These are phyloP conservation scores for Phytophthora megakarya DNA, from an alignment of 352 stramenopile species.

Conservation along the genomic window DNA sequence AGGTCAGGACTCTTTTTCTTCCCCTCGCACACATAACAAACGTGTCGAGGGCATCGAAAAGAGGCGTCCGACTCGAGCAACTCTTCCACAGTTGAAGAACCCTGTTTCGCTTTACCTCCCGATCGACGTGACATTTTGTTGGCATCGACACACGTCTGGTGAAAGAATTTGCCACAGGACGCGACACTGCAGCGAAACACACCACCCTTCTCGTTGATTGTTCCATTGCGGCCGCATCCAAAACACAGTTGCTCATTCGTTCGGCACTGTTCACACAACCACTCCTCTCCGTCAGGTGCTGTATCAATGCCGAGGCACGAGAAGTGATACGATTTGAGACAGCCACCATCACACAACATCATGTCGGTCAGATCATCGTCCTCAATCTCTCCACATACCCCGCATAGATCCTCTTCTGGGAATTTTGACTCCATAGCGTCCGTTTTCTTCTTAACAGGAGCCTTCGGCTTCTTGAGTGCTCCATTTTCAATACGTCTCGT, in stretches of 20 bases:
- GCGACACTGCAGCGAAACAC: constrained; percentile 73
- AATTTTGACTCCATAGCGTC: constrained; percentile 41
- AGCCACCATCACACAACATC: constrained; percentile 93
- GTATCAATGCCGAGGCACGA: constrained; percentile 87
- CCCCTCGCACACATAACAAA: constrained; percentile 82
- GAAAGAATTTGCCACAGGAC: constrained; percentile 86
- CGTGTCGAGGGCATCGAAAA: constrained; percentile 89
- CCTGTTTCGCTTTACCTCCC: constrained; percentile 42
- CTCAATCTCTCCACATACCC: constrained; percentile 80
- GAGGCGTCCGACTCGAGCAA: constrained; percentile 76
- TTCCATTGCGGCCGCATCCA: constrained; percentile 86
- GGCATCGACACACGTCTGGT: constrained; percentile 74
- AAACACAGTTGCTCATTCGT: constrained; percentile 90
- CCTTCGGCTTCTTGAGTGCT: constrained; percentile 29
- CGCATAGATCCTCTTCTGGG: constrained; percentile 82
- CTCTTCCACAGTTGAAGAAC: constrained; percentile 42
- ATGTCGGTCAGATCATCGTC: constrained; percentile 83
- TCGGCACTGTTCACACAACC: constrained; percentile 92
- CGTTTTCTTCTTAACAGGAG: constrained; percentile 39
- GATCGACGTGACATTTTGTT: constrained; percentile 64
- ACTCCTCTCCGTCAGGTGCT: constrained; percentile 73
- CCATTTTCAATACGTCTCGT: constrained; percentile 63
- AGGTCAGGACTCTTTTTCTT: constrained; percentile 77
- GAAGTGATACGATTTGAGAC: constrained; percentile 92
- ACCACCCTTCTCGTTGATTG: constrained; percentile 85